Base-by-base conservation (phyloP, 2,329 filamentous ascomycete genomes). In the Pyrenophora seminiperda region DNA sequence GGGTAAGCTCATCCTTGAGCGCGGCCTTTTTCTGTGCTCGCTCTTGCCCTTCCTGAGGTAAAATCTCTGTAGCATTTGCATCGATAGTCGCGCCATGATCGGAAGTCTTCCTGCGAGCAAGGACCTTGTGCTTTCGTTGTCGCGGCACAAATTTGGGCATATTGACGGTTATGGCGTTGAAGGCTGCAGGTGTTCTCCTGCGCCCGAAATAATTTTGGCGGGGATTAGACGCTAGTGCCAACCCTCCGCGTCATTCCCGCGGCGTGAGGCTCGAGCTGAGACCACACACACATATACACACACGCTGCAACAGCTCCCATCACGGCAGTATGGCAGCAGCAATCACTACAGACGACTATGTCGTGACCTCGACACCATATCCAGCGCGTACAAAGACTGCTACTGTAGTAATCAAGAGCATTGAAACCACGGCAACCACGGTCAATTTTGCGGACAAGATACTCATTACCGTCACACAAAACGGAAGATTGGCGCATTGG, bases 401-500 rank as follows among this genome's bases (percentile, higher is more conserved):
- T 5, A 78, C 79, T 1, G 86, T 87, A 2, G 69, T 78, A 3
- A 83, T 97, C 54, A 84, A 87, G 55, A 85, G 84, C 22, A 73
- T 87, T 17, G 73, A 80, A 29, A 97, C 94, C 1, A 85, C 91
- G 58, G 86, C 90, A 27, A 86, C 84, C 31, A 81, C 81, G 9
- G 79, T 91, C 45, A 84, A 81, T 63, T 97, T 97, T 74, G 81
- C 86, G 7, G 94, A 97, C 81, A 96, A 91, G 74, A 91, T 99
- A 63, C 76, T 99, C 63, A 78, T 99, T 56, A 97, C 91, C 1
- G 82, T 97, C 52, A 90, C 89, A 0, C 94, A 97, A 75, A 83
- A 87, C 54, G 93, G 92, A 5, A 83, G 87, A 51, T 76, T 97
- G 38, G 89, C 90, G 15, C 94, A 97, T 80, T 99, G 94, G 94